Percentiles rank a stretch among this genome's conserved stretches.
Conservation (phyloP, 495 filamentous ascomycete species). For the Talaromyces proteolyticus region DNA sequence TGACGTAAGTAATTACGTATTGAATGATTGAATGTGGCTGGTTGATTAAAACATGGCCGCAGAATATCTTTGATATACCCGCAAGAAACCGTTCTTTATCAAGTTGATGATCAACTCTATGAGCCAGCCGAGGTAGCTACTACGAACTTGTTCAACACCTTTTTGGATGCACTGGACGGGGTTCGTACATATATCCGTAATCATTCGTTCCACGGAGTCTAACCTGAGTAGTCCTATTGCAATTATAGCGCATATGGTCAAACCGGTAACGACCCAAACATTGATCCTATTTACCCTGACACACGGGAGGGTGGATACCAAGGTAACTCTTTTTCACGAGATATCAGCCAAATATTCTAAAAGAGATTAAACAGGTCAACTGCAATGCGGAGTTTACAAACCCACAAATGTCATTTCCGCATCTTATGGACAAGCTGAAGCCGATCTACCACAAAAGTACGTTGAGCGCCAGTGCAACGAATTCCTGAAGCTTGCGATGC, state of each 20-base stretch:
- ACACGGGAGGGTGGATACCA: constrained; percentile 41
- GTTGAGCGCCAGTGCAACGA: constrained; percentile 33
- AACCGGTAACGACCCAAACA: constrained; percentile 31
- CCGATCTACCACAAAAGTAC: constrained; percentile 26
- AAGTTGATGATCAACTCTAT: constrained; percentile 48
- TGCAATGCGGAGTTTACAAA: constrained; percentile 33
- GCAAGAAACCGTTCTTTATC: constrained; percentile 49
- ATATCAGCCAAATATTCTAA: neutral
- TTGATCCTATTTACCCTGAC: constrained; percentile 31
- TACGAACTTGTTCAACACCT: constrained; percentile 40
- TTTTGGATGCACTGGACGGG: constrained; percentile 54
- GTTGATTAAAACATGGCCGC: neutral
- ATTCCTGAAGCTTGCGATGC: constrained; percentile 41
- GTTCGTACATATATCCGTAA: neutral
- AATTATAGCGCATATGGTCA: constrained; percentile 28
- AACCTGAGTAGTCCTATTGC: constrained; percentile 3
- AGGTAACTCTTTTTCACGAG: constrained; percentile 17
- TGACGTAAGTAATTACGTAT: constrained; percentile 21
- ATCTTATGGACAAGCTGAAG: constrained; percentile 36
- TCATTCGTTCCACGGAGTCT: too few relatives aligned
- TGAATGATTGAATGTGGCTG: neutral
- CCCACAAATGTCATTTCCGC: constrained; percentile 43
- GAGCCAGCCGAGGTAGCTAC: constrained; percentile 27
- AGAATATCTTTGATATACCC: constrained; percentile 38
- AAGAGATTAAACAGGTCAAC: constrained; percentile 22